A percentile compares a stretch with the other conserved stretches of the same genome.
These are phyloP conservation scores for Priceomyces castillae DNA, from an alignment of 805 yeast species.

Conservation along the genomic window DNA sequence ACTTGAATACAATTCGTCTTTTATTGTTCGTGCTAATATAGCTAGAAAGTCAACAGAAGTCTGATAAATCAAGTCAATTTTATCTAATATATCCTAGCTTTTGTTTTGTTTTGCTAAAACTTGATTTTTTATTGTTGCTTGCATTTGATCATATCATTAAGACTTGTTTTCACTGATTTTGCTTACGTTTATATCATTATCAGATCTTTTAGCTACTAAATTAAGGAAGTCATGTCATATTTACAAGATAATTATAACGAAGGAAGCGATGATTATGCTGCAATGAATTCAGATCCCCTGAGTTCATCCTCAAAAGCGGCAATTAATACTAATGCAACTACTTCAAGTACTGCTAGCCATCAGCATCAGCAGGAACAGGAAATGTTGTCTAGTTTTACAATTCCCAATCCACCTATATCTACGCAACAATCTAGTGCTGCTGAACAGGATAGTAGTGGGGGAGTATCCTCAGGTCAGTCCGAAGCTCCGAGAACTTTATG, in stretches of 20 bases:
- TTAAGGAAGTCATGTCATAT: neutral
- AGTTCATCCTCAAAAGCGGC: neutral
- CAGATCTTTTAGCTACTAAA: neutral
- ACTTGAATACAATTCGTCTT: no score
- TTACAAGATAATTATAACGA: neutral
- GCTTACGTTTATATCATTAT: neutral
- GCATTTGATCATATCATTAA: neutral
- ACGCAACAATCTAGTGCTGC: conserved; percentile 35
- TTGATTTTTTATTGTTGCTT: neutral
- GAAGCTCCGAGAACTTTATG: conserved; percentile 70
- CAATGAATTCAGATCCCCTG: neutral
- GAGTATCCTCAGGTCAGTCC: conserved; percentile 10
- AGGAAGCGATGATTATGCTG: neutral
- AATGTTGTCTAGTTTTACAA: conserved; percentile 34
- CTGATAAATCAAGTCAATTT: neutral
- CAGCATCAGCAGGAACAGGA: conserved; percentile 46
- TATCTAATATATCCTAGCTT: neutral
- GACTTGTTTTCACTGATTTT: neutral
- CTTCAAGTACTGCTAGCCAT: conserved; percentile 34
- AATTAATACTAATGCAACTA: conserved; percentile 11
- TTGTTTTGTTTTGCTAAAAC: neutral
- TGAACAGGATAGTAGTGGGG: conserved; percentile 15
- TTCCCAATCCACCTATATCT: conserved; percentile 42
- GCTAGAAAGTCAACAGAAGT: neutral
- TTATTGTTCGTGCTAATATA: neutral